Percentiles rank a stretch among this genome's conserved stretches.
These are phyloP conservation scores for Ceratocystis huliohia DNA, from an alignment of 2,329 filamentous ascomycete species.

Conservation along the genomic window DNA sequence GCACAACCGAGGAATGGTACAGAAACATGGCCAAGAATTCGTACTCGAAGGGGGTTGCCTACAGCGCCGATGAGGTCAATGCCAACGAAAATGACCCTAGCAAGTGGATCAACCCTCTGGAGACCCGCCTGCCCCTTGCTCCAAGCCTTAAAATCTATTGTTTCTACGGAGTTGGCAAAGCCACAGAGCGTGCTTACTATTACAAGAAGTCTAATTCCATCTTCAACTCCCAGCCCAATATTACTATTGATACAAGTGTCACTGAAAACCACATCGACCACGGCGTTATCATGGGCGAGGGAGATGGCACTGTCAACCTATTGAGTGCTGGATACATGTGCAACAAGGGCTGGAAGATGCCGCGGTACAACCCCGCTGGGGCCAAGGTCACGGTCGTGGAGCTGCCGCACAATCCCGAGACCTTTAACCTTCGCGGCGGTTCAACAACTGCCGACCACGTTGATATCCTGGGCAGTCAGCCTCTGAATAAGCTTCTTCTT, in stretches of 20 bases:
- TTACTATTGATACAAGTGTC: conserved; percentile 57
- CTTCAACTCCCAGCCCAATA: conserved; percentile 48
- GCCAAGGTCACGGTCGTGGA: conserved; percentile 75
- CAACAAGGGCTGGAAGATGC: conserved; percentile 83
- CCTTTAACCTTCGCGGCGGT: conserved; percentile 70
- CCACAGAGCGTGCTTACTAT: conserved; percentile 84
- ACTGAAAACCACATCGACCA: conserved; percentile 57
- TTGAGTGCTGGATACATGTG: conserved; percentile 94
- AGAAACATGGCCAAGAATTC: conserved; percentile 54
- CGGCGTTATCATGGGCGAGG: conserved; percentile 89
- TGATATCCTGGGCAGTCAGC: conserved; percentile 81
- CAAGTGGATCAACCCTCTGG: conserved; percentile 94
- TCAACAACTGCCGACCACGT: conserved; percentile 77
- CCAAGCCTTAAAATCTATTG: conserved; percentile 91
- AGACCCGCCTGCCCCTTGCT: conserved; percentile 73
- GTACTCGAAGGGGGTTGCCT: conserved; percentile 83
- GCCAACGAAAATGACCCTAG: conserved; percentile 60
- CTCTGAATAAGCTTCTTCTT: conserved; percentile 80
- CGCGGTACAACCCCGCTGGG: conserved; percentile 81
- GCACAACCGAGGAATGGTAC: conserved; percentile 78
- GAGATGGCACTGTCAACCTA: conserved; percentile 91
- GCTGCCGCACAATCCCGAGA: conserved; percentile 92
- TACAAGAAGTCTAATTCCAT: conserved; percentile 61
- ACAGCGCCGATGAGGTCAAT: conserved; percentile 67
- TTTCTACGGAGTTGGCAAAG: conserved; percentile 92